These are phyloP conservation scores for Massariosphaeria phaeospora DNA, from an alignment of 495 filamentous ascomycete genomes.

Conservation along the genomic window DNA sequence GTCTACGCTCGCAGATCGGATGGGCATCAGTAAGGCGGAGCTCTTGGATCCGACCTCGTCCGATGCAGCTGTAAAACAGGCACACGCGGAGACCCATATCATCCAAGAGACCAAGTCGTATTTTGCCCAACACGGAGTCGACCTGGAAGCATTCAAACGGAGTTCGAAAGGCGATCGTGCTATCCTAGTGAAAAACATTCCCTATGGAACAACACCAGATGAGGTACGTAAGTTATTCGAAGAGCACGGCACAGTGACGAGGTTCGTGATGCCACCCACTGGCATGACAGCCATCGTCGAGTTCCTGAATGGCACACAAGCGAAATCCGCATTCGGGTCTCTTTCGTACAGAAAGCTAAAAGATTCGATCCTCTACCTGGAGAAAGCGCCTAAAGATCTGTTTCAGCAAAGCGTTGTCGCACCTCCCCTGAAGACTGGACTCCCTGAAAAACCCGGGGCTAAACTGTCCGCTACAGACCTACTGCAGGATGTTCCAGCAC, in stretches of 20 bases:
- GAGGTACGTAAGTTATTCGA: constrained; percentile 63
- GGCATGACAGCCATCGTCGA: constrained; percentile 92
- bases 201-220: constrained; percentile 67
- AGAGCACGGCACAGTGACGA: constrained; percentile 66
- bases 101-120: constrained; percentile 95
- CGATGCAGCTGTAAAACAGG: constrained; percentile 91
- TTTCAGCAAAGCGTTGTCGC: constrained; percentile 45
- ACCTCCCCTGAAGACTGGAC: constrained; percentile 32
- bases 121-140: constrained; percentile 79
- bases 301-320: constrained; percentile 70
- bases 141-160: constrained; percentile 83
- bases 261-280: constrained; percentile 83
- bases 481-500: constrained; percentile 47
- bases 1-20: constrained; percentile 76
- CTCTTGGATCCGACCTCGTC: constrained; percentile 89
- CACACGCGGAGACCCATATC: constrained; percentile 89
- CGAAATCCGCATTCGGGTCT: constrained; percentile 70
- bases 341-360: constrained; percentile 87
- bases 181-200: constrained; percentile 93
- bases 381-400: constrained; percentile 83
- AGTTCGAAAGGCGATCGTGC: constrained; percentile 76
- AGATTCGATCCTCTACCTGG: constrained; percentile 84
- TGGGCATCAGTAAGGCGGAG: constrained; percentile 84
- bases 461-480: constrained; percentile 54
- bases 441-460: constrained; percentile 11